Evolutionary conservation across 495 filamentous ascomycete species (phyloP), one percentile per base, ranked within the genome.

Genomic region (Trichodelitschia bisporula): DNA sequence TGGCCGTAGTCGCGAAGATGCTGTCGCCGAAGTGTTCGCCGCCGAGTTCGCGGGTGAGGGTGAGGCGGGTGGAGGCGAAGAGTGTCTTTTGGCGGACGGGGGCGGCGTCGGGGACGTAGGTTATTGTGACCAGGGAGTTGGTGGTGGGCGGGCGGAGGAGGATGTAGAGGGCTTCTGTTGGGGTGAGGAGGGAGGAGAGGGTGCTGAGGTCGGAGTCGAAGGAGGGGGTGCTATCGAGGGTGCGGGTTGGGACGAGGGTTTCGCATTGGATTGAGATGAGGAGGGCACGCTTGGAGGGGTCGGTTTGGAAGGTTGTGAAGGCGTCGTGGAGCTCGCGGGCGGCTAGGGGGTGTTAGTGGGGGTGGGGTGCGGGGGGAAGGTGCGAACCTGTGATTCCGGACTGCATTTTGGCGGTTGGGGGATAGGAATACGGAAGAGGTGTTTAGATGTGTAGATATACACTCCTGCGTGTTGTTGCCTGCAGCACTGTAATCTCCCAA

Each of bases 71-170:
- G 24, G 75, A 67, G 19, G 86, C 84, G 51, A 93, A 91, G 30
- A 97, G 65, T 61, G 82, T 95, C 62, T 97, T 97, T 40, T 84
- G 73, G 24, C 86, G 72, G 23, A 97, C 86, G 12, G 75, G 75
- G 3, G 86, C 84, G 32, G 72, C 52, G 45, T 80, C 77, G 2
- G 86, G 86, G 26, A 97, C 77, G 47, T 91, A 93, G 18, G 86
- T 83, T 26, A 93, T 55, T 27, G 76, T 76, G 31, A 80, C 51
- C 36, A 86, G 69, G 23, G 59, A 46, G 35, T 70, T 61, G 18
- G 42, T 34, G 28, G 38, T 32, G 21, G 15, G 11, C 25, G 31
- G 20, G 3, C 83, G 74, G 24, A 92, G 68, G 35, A 97, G 61
- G 35, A 91, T 62, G 55, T 90, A 95, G 40, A 78, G 62, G 1